These are phyloP conservation scores for Calonectria montana DNA, from an alignment of 2,329 filamentous ascomycete species.

Conservation along the genomic window DNA sequence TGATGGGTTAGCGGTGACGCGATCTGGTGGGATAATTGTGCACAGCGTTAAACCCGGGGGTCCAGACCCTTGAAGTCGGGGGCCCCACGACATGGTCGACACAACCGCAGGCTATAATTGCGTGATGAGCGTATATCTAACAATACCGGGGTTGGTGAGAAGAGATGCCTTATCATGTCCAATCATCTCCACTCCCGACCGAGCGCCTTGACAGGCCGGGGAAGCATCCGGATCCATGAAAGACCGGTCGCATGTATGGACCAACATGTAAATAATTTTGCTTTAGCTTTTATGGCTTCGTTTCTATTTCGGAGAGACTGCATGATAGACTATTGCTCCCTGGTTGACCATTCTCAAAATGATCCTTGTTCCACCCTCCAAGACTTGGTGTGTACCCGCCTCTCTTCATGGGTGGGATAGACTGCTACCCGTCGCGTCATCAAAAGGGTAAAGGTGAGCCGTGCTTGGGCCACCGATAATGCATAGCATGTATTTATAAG, in stretches of 20 bases:
- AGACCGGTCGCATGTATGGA: constrained; percentile 1
- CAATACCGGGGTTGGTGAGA: background rate
- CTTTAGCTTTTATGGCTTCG: background rate
- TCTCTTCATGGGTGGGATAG: background rate
- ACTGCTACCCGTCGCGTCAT: constrained; percentile 26
- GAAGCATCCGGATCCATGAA: background rate
- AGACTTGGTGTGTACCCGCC: background rate
- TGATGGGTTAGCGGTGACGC: constrained; percentile 32
- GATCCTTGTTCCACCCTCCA: background rate
- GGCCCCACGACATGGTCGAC: constrained; percentile 14
- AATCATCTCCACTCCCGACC: background rate
- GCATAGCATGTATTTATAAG: background rate
- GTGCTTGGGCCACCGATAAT: background rate
- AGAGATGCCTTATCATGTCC: background rate
- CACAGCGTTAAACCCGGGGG: background rate
- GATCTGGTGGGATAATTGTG: constrained; percentile 35
- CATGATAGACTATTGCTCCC: background rate
- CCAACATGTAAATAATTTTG: background rate
- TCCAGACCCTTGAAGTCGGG: background rate
- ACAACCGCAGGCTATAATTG: constrained; percentile 24
- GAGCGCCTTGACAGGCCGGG: background rate
- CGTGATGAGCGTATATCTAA: constrained; percentile 17
- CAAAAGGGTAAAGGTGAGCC: background rate
- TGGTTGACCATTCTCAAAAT: background rate
- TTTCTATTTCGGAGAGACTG: background rate